Conservation (phyloP, 768 basidiomycete genomes). For the Gloeostereum incarnatum region DNA sequence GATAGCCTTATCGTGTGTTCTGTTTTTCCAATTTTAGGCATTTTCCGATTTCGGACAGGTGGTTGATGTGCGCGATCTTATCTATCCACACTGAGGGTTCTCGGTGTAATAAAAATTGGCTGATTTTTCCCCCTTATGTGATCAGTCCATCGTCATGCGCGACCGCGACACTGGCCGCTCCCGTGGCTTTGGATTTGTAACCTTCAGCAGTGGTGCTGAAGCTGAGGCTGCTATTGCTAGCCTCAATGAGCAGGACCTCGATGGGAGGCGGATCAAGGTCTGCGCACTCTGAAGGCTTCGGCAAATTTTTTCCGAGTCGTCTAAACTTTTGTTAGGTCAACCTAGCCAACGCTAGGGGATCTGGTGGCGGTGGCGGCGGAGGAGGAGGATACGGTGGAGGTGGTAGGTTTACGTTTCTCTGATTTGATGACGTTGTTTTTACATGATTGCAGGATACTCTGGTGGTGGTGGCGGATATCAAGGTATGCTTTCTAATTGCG, state of each 20-base stretch:
- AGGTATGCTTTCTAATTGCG: constrained; percentile 9
- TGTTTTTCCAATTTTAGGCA: constrained; percentile 58
- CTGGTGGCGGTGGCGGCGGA: constrained; percentile 16
- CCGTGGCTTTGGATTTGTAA: constrained; percentile 96
- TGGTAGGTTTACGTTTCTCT: constrained; percentile 13
- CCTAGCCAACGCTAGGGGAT: constrained; percentile 58
- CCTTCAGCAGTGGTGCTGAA: constrained; percentile 50
- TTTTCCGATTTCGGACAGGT: constrained; percentile 79
- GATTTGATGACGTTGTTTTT: constrained; percentile 11
- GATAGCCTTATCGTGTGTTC: constrained; percentile 40
- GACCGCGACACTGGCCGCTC: constrained; percentile 97
- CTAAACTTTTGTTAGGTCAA: constrained; percentile 34
- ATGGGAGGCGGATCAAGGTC: constrained; percentile 85
- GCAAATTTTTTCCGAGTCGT: background rate
- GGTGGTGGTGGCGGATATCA: constrained; percentile 5
- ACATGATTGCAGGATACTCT: constrained; percentile 1
- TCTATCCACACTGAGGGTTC: constrained; percentile 18
- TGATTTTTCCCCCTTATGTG: constrained; percentile 10
- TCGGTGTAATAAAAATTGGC: background rate
- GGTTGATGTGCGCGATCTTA: constrained; percentile 77
- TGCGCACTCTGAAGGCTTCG: background rate
- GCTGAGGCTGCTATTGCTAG: constrained; percentile 68
- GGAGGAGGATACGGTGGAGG: constrained; percentile 18
- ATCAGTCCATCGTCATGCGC: constrained; percentile 94
- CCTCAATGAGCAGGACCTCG: constrained; percentile 88